Evolutionary conservation across 202 grass and related monocot genomes (phyloP), one percentile per base, ranked within the genome.

Genomic region (Elaeis oleifera): DNA sequence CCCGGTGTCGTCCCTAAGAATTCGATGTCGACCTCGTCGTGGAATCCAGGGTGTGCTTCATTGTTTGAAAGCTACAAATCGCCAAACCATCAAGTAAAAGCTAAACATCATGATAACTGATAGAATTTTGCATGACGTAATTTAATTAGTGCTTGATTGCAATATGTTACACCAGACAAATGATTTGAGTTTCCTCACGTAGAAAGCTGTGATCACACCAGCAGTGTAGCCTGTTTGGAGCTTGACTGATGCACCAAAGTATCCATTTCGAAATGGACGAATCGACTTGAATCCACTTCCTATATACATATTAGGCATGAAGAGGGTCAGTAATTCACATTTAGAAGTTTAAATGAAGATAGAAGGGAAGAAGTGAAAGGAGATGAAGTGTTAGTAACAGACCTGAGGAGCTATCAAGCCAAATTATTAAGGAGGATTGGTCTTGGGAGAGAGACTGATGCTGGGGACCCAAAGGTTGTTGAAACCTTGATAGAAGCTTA

Each of bases 221-320:
- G 90, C 90, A n/a, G 90, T 86, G 78, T 95, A 95, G 23, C 90
- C 90, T 1, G 71, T 48, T 68, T 87, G 90, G 25, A 95, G 72
- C 79, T 89, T 95, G 31, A 95, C 74, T 69, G 85, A 87, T n/a
- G 85, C 52, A n/a, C 82, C 78, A 76, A 95, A 95, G 61, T 95
- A 95, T 18, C 90, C 90, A 50, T 83, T 89, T 71, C 77, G 18
- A 60, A 81, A 95, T 4, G 90, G 54, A 23, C 84, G 80, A 63
- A 78, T 89, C 44, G 90, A 95, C 74, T 95, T 95, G 80, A 95
- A 95, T 8, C 90, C 90, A 54, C 90, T 95, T 36, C 90, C 90
- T 95, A 69, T 17, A 23, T 18, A 17, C 4, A 27, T 27, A 27
- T 36, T 36, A 36, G 32, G 6, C 32, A 36, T 9, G 7, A 36